A percentile compares a stretch with the other conserved stretches of the same genome.
Evolutionary conservation across 2,329 filamentous ascomycete genomes (phyloP).

Genomic region (Ophiostoma perfectum): DNA sequence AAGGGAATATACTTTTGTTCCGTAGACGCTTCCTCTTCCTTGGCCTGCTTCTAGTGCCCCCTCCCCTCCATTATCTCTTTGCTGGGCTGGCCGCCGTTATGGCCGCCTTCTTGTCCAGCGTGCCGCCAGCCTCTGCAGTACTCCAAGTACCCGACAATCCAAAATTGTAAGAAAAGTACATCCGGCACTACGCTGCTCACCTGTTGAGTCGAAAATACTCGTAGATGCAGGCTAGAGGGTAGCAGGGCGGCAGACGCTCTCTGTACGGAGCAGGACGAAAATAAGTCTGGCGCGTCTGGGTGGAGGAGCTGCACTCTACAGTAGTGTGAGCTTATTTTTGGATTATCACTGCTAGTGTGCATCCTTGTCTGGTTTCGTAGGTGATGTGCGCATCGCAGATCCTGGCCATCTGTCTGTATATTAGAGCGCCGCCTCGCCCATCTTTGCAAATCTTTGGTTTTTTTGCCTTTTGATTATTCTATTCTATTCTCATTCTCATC

Average conservation of each 20-base stretch:
- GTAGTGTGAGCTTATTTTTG: slow-evolving; percentile 14
- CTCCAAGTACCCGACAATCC: background rate
- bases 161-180: background rate
- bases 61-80: background rate
- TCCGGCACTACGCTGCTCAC: background rate
- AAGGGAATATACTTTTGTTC: background rate
- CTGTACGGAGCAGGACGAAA: background rate
- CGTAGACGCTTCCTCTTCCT: slow-evolving; percentile 7
- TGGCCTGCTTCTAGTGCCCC: background rate
- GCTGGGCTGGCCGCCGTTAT: slow-evolving; percentile 7
- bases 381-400: slow-evolving; percentile 10
- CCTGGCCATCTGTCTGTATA: background rate
- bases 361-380: background rate
- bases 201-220: background rate
- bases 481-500: background rate
- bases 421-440: background rate
- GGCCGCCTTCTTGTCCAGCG: slow-evolving; percentile 4
- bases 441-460: background rate
- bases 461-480: background rate
- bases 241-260: slow-evolving; percentile 1
- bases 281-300: background rate
- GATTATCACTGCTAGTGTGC: background rate
- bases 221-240: background rate
- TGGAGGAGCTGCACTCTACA: background rate
- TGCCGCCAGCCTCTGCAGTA: background rate